These are phyloP conservation scores for Aspergillus brunneoviolaceus DNA, from an alignment of 2,329 filamentous ascomycete species.

Conservation along the genomic window DNA sequence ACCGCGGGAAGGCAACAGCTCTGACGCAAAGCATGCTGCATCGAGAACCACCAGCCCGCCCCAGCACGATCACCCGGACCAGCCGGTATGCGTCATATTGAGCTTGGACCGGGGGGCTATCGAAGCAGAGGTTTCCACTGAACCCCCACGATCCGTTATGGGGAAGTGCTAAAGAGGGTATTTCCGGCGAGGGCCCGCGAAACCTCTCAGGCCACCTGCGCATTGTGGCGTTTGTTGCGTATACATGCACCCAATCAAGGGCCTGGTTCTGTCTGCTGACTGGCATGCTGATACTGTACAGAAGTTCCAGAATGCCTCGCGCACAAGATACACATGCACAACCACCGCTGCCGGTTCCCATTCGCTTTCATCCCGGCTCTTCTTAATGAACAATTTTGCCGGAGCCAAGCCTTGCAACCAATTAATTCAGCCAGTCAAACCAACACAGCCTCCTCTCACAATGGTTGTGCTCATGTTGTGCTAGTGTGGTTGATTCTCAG, in stretches of 20 bases:
- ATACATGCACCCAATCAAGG: background rate
- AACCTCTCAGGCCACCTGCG: background rate
- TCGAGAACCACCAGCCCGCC: background rate
- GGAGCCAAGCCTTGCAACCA: too few species aligned
- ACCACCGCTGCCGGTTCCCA: too few species aligned
- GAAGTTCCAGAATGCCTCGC: background rate
- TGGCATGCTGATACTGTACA: background rate
- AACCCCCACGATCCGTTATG: background rate
- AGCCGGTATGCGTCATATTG: background rate
- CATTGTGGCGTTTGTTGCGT: background rate
- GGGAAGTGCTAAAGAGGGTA: background rate
- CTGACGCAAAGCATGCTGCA: background rate
- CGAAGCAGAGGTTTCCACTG: background rate
- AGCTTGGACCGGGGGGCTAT: background rate
- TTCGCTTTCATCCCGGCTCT: too few species aligned
- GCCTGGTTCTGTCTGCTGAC: background rate
- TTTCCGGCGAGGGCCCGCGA: background rate
- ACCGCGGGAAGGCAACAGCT: background rate
- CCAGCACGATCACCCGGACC: background rate
- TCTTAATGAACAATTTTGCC: too few species aligned
- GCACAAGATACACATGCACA: too few species aligned
- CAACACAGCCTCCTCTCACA: too few species aligned
- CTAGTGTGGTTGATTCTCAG: too few species aligned
- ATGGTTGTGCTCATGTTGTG: too few species aligned
- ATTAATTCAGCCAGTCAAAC: too few species aligned